Evolutionary conservation across 345 rosid species (phyloP), one percentile per base, ranked within the genome.

Genomic region (Salix suchowensis): DNA sequence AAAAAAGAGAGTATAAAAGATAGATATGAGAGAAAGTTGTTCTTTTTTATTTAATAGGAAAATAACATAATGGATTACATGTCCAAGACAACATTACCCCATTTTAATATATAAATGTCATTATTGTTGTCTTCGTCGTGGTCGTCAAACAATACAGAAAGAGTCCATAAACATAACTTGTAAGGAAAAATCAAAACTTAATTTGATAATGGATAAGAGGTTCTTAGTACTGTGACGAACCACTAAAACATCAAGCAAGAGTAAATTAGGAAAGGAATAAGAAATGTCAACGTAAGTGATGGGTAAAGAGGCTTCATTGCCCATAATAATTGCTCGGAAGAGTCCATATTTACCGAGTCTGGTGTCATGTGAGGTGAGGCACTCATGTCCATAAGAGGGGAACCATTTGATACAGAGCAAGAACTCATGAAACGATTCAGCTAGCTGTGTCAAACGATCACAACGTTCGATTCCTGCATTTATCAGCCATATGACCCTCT

Each of bases 161-260:
- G 12, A 4, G 44, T n/a, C 13, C n/a, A 19, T 21, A 37, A 58
- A 73, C 7, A 48, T 19, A 13, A 73, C 11, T 6, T 14, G 2
- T 0, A 19, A 21, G 18, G 76, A 21, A 39, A 54, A 69, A 40
- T 76, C 68, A 13, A 5, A 5, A 1, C 60, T 78, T 65, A 64
- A 50, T 73, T 78, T 52, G 36, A 76, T 78, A 78, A 65, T 72
- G 21, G 81, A 78, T 6, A 78, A 8, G 24, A 72, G 44, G 65
- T 72, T 72, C 66, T 65, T 72, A 1, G 71, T 78, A 28, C 52
- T 39, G 26, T 58, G 36, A 39, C 69, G 74, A 8, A 67, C 48
- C 28, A 73, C 73, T 44, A 78, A 40, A 37, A 73, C 69, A 50
- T 78, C 69, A 40, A 58, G 24, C 11, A 78, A 14, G 18, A 44